Base-by-base conservation (phyloP, 2,329 filamentous ascomycete species). In the Diaporthe sp. region DNA sequence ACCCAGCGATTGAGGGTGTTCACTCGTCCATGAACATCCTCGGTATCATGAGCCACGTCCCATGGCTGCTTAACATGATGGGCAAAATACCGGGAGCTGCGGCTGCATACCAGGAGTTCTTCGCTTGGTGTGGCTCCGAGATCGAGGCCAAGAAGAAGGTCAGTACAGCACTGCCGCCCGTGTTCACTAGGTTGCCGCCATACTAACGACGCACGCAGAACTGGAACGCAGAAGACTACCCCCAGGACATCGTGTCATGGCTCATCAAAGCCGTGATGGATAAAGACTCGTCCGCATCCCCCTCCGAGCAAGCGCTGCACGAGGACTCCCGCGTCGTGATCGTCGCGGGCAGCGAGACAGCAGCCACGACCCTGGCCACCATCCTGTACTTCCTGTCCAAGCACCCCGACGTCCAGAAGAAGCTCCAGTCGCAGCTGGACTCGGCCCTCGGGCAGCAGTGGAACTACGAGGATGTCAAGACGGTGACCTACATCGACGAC, bases 231-330 rank as follows among this genome's bases (percentile, higher is more conserved):
- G 78, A 83, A 12, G 78, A 83, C 10, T 47, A 80, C 10, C 84
- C 83, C 0, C 77, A 79, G 44, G 84, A 86, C 75, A 80, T 87
- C 39, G 76, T 84, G 8, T 84, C 84, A 0, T 86, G 85, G 84
- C 77, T 86, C 7, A 58, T 85, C 20, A 85, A 85, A 72, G 83
- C 84, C 8, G 78, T 82, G 7, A 79, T 82, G 13, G 83, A 86
- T 22, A 82, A 82, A 31, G 83, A 85, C 28, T 74, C 78, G 3
- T 82, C 82, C 1, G 84, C 83, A 0, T 79, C 84, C 8, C 82
- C 82, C 7, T 82, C 79, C 0, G 63, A 78, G 70, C 79, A 75
- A 22, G 78, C 82, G 2, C 74, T 85, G 13, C 75, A 79, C 6
- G 82, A 85, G 39, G 84, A 86, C 68, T 78, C 81, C 1, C 78